phyloP scores from a whole-genome alignment of 2,329 filamentous ascomycete genomes.

The Bipolaris oryzae region DNA sequence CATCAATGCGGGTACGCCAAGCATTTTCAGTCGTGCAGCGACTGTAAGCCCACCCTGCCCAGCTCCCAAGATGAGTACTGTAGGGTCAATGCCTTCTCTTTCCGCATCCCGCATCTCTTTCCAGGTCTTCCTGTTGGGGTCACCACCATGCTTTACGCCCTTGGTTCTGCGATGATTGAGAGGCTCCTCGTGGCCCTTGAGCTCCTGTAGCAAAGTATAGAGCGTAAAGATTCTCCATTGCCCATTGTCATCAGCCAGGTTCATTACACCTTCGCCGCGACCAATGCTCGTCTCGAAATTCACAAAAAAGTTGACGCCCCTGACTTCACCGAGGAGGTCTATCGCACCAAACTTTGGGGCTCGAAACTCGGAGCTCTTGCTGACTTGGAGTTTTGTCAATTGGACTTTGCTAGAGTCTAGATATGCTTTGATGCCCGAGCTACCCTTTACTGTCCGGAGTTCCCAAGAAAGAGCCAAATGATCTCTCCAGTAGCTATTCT shows the following conservation, averaged over 20 bases:
- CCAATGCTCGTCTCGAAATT: conserved; percentile 38
- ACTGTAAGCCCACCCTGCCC: conserved; percentile 54
- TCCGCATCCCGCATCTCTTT: conserved; percentile 39
- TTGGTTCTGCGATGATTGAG: conserved; percentile 30
- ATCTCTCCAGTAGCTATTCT: conserved; percentile 64
- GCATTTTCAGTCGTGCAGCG: conserved; percentile 53
- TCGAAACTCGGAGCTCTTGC: conserved; percentile 26
- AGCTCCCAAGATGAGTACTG: conserved; percentile 45
- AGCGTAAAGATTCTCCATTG: conserved; percentile 51
- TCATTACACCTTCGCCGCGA: conserved; percentile 44
- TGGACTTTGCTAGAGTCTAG: conserved; percentile 43
- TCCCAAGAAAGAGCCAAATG: conserved; percentile 63
- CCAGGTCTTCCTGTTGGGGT: conserved; percentile 41
- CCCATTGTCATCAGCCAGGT: conserved; percentile 41
- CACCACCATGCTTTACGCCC: conserved; percentile 39
- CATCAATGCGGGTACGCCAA: conserved; percentile 52
- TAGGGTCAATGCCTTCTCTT: conserved; percentile 33
- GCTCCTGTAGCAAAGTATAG: conserved; percentile 45
- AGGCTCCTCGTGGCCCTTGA: conserved; percentile 46
- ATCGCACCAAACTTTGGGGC: conserved; percentile 36
- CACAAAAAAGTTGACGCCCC: conserved; percentile 38
- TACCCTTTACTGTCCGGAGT: conserved; percentile 59
- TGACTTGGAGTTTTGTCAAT: conserved; percentile 38
- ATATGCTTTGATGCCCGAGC: conserved; percentile 50
- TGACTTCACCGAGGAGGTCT: conserved; percentile 38